Evolutionary conservation across 2,329 filamentous ascomycete species (phyloP).

Genomic region (Mollisiaceae sp.): DNA sequence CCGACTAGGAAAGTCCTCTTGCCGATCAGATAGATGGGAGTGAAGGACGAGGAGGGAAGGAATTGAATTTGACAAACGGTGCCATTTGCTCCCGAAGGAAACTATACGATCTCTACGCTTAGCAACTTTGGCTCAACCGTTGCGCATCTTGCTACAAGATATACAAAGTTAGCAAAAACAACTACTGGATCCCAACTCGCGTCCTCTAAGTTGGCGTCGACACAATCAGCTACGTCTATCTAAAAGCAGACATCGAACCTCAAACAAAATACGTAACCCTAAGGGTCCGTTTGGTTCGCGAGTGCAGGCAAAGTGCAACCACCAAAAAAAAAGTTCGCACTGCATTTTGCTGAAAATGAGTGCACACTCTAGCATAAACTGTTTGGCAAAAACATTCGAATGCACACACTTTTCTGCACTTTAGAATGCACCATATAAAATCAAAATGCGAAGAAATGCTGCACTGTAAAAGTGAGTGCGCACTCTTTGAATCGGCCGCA

Average conservation of each 20-base stretch:
- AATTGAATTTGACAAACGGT: no score
- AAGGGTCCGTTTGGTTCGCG: no score
- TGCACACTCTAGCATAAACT: no score
- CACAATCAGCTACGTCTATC: background rate
- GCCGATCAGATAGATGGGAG: background rate
- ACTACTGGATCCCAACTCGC: background rate
- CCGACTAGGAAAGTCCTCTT: background rate
- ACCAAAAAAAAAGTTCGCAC: no score
- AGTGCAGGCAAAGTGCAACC: no score
- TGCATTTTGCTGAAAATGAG: no score
- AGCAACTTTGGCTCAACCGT: background rate
- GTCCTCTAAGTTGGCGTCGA: background rate
- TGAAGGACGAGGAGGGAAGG: background rate
- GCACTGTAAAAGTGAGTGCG: no score
- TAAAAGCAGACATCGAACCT: background rate
- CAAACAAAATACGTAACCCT: background rate
- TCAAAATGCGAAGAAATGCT: no score
- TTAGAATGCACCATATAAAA: no score
- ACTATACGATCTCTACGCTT: background rate
- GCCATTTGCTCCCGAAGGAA: background rate
- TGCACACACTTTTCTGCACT: no score
- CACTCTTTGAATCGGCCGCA: no score
- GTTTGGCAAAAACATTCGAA: no score
- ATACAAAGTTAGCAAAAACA: background rate
- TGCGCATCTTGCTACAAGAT: background rate